Evolutionary conservation across 2,329 filamentous ascomycete genomes (phyloP), one percentile per base, ranked within the genome.

Genomic region (Nemania serpens): DNA sequence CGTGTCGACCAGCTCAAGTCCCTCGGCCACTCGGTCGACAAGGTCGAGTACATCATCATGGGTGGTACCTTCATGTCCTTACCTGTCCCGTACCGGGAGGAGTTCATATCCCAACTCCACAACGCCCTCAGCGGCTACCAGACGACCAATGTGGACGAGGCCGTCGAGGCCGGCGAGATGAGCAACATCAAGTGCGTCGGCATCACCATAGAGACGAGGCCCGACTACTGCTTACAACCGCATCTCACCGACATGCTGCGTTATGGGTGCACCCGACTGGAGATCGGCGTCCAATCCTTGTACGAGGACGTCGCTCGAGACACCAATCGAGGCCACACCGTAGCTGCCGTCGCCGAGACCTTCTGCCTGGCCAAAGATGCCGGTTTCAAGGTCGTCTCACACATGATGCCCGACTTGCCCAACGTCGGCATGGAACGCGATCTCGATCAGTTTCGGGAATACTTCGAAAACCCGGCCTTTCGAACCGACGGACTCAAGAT

Each of bases 11-110:
- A 99, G 78, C 92, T 99, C 73, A 96, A 96, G 76, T 91, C 91
- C 1, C 83, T 99, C 0, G 95, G 95, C 0, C 95, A 99, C 76
- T 97, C 92, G 47, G 95, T 99, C 49, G 95, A 99, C 79, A 99
- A 99, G 76, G 95, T 99, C 22, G 95, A 99, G 80, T 99, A 98
- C 76, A 99, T 99, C 73, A 97, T 99, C 74, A 99, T 99, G 95
- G 95, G 95, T 62, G 95, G 95, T 67, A 99, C 95, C 0, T 99
- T 99, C 78, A 99, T 99, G 96, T 98, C 94, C 2, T 79, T 99
- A 25, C 84, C 94, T 9, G 88, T 93, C 70, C 88, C 89, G 22
- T 99, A 99, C 76, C 84, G 95, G 29, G 91, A 99, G 63, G 88
- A 91, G 58, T 99, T 99, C 71, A 97, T 99, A 61, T 90, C 93